Percentiles rank a stretch among this genome's conserved stretches.
These are phyloP conservation scores for Sporothrix euskadiensis DNA, from an alignment of 2,329 filamentous ascomycete genomes.

Conservation along the genomic window DNA sequence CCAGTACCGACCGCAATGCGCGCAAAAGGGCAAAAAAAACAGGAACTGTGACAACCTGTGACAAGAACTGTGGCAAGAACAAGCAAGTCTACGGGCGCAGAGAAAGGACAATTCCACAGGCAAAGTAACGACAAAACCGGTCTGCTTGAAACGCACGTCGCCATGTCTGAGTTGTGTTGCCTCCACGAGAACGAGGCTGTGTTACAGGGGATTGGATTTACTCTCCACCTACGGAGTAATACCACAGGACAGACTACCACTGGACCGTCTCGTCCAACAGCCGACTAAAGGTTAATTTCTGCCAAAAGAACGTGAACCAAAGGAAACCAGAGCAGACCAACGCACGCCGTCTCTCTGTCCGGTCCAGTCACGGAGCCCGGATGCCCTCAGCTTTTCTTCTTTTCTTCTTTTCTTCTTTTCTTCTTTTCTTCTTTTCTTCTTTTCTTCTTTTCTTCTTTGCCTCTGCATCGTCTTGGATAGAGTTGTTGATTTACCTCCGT, in stretches of 20 bases:
- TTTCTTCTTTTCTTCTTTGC: not conserved
- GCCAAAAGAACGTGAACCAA: not conserved
- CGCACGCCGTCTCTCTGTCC: not conserved
- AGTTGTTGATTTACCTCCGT: not conserved
- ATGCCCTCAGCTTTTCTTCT: not conserved
- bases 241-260: too few relatives aligned
- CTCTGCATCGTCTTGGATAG: not conserved
- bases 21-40: not conserved
- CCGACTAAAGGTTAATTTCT: not conserved
- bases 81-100: not conserved
- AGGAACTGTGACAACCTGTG: not conserved
- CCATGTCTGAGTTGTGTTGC: not conserved
- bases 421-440: too few relatives aligned
- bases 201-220: too few relatives aligned
- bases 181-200: not conserved
- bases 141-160: not conserved
- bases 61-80: not conserved
- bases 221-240: too few relatives aligned
- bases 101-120: not conserved
- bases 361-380: conserved; percentile 8
- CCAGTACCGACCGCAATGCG: not conserved
- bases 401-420: too few relatives aligned
- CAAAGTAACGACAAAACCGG: not conserved
- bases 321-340: not conserved
- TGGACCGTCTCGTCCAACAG: not conserved